Percentiles rank a stretch among this genome's conserved stretches.
Conservation (phyloP, 306 rosid genomes). For the Hylodesmum podocarpum region DNA sequence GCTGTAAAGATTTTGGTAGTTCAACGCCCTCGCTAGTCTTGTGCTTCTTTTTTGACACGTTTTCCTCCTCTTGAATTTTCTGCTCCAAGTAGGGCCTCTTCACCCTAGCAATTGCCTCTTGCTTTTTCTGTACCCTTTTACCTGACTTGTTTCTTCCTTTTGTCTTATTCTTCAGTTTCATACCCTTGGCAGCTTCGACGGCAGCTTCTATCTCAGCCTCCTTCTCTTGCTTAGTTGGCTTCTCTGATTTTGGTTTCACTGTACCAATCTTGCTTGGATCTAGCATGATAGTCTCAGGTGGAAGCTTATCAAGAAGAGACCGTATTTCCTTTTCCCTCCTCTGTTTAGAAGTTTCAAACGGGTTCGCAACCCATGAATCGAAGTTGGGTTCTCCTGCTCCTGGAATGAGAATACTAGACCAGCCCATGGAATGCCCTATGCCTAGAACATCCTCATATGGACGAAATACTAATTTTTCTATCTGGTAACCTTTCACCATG, state of each 20-base stretch:
- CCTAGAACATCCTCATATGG: slow-evolving; percentile 91
- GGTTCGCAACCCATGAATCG: slow-evolving; percentile 85
- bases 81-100: slow-evolving; percentile 79
- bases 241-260: slow-evolving; percentile 47
- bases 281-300: slow-evolving; percentile 76
- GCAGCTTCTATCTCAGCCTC: slow-evolving; percentile 74
- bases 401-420: slow-evolving; percentile 88
- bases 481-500: slow-evolving; percentile 82
- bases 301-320: slow-evolving; percentile 73
- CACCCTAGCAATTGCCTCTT: slow-evolving; percentile 54
- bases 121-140: slow-evolving; percentile 59
- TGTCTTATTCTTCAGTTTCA: slow-evolving; percentile 68
- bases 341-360: slow-evolving; percentile 81
- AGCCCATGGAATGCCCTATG: slow-evolving; percentile 94
- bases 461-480: slow-evolving; percentile 61
- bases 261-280: slow-evolving; percentile 82
- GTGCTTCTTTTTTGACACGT: slow-evolving; percentile 55
- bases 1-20: slow-evolving; percentile 67
- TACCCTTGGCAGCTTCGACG: slow-evolving; percentile 59
- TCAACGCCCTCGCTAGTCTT: slow-evolving; percentile 47
- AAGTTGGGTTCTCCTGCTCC: slow-evolving; percentile 96
- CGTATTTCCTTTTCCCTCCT: slow-evolving; percentile 84
- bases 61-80: slow-evolving; percentile 54
- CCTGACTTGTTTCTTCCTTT: slow-evolving; percentile 86
- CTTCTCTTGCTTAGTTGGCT: slow-evolving; percentile 46